Evolutionary conservation across 1,284 basidiomycete genomes (phyloP), one percentile per base, ranked within the genome.

Genomic region (Trichosporon inkin): DNA sequence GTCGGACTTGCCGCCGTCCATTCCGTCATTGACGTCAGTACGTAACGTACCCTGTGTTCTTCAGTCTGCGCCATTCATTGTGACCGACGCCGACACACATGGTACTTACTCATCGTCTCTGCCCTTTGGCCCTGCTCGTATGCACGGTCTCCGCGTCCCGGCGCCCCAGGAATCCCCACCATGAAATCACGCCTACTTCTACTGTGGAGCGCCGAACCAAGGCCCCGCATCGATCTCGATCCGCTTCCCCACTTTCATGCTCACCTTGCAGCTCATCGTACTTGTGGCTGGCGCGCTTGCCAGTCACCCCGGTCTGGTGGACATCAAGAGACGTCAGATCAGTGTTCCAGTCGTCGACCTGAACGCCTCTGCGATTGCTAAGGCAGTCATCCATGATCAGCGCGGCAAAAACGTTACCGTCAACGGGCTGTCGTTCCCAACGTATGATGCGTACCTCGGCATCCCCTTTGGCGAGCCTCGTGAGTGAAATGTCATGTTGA

Each of bases 381-480:
- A 28, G 14, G 44, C 44, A 0, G 22, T 49, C 44, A 49, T 49
- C 1, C 16, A 22, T 19, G 8, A 22, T 11, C 10, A 28, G 13
- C 16, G 16, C 2, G 44, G 24, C 3, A 11, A 14, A 6, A 32
- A 49, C 16, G 22, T 49, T 2, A 49, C 44, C 0, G 28, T 49
- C 24, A 49, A 14, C 11, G 44, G 44, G 7, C 13, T 49, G 6
- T 22, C 24, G 14, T 24, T 49, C 11, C 44, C 44, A 2, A 41
- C 41, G 3, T 40, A 36, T 14, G 57, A 58, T 37, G 40, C 49
- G 13, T 62, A 56, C 28, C 28, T 62, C 6, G 57, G 55, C 11
- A 62, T 62, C 20, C 61, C 61, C 4, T 62, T 56, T 20, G 61
- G 53, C 0, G 49, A 62, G 54, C 49, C 61, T 17, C 54, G 61